Conservation (phyloP, 306 rosid species). For the Fragaria nilgerrensis region DNA sequence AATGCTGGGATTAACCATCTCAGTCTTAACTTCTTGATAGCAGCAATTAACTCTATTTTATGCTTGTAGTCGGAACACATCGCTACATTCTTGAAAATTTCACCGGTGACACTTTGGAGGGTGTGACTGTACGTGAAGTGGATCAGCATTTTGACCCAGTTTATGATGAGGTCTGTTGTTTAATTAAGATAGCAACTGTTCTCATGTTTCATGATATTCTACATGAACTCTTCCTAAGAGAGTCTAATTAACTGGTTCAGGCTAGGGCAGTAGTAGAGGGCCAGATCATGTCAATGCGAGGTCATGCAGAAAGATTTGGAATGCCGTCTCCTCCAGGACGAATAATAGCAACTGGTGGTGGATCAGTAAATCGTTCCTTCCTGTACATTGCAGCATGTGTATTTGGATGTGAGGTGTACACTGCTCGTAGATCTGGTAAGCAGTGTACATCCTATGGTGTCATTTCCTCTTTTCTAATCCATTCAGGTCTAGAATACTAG, state of each 20-base stretch:
- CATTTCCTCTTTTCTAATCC: background rate
- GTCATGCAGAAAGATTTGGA: constrained; percentile 92
- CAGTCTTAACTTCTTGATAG: background rate
- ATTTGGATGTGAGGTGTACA: constrained; percentile 84
- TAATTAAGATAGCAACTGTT: constrained; percentile 5
- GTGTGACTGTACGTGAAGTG: constrained; percentile 50
- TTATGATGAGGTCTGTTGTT: constrained; percentile 63
- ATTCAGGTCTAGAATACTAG: background rate
- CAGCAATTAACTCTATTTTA: background rate
- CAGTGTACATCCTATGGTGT: background rate
- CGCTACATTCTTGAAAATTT: constrained; percentile 63
- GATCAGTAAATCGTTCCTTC: constrained; percentile 66
- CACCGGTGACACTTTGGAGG: constrained; percentile 47
- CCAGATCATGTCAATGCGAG: constrained; percentile 84
- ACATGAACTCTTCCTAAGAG: background rate
- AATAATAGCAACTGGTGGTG: constrained; percentile 94
- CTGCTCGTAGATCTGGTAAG: constrained; percentile 84
- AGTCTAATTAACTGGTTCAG: constrained; percentile 37
- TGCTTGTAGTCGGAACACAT: constrained; percentile 70
- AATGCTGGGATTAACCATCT: background rate
- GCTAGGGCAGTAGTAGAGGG: constrained; percentile 80
- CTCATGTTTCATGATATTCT: constrained; percentile 13
- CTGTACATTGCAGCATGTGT: constrained; percentile 71
- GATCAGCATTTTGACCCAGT: constrained; percentile 76
- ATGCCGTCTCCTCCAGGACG: constrained; percentile 91